Conservation (phyloP, 345 rosid genomes). For the Brassica cretica region DNA sequence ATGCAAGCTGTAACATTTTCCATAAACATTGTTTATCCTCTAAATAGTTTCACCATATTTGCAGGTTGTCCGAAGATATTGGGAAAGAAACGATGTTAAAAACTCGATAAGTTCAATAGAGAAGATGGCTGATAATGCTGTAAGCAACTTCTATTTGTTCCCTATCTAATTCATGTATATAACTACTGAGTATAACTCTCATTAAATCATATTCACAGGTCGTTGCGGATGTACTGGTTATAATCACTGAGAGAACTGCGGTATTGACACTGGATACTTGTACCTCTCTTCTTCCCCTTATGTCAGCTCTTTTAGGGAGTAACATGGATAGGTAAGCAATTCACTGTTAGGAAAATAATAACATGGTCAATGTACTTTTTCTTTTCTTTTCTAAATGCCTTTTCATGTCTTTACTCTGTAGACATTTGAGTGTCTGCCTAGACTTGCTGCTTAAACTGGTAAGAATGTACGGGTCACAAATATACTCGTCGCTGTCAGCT, state of each 20-base stretch:
- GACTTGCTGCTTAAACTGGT: slow-evolving; percentile 90
- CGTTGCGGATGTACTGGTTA: slow-evolving; percentile 72
- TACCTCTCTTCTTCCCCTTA: slow-evolving; percentile 82
- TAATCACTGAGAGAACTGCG: slow-evolving; percentile 64
- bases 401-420: slow-evolving; percentile 33
- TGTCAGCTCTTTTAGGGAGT: slow-evolving; percentile 72
- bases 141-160: slow-evolving; percentile 41
- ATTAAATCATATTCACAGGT: slow-evolving; percentile 52
- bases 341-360: not conserved
- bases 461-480: slow-evolving; percentile 73
- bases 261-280: slow-evolving; percentile 76
- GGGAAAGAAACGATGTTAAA: slow-evolving; percentile 87
- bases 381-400: not conserved
- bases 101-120: slow-evolving; percentile 76
- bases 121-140: slow-evolving; percentile 96
- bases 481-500: slow-evolving; percentile 79
- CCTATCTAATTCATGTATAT: not conserved
- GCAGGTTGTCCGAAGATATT: slow-evolving; percentile 79
- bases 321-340: slow-evolving; percentile 70
- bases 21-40: slow-evolving; percentile 3
- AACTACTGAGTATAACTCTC: not conserved
- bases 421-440: slow-evolving; percentile 82
- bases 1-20: slow-evolving; percentile 7
- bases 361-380: not conserved
- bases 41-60: slow-evolving; percentile 35